Evolutionary conservation across 129 eudicot species (phyloP), one percentile per base, ranked within the genome.

Genomic region (Arctium lappa): DNA sequence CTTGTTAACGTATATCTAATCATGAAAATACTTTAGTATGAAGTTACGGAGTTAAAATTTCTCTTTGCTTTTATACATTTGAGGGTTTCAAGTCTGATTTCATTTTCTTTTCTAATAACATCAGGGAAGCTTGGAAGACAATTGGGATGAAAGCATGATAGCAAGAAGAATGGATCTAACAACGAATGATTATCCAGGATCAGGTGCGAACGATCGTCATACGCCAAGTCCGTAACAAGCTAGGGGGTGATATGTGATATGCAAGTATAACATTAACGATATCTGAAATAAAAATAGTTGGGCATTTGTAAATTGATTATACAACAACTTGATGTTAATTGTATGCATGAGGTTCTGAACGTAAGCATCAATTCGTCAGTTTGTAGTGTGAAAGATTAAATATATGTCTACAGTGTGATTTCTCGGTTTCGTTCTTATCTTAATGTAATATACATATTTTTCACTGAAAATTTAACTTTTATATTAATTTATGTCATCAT

Each of bases 151-250:
- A 13, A 74, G 77, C 39, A 76, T 63, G 16, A 33, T 46, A 40
- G 60, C 27, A 12, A 76, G 89, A 84, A 90, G 93, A 88, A 86
- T 88, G 89, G 79, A 63, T 5, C 70, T 88, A 1, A 84, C 86
- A 74, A 36, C 90, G 8, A 48, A 88, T 44, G 98, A 92, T 83
- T 94, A 94, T 89, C 89, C 88, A 36, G 98, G 93, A 80, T 90
- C 97, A 0, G 95, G 95, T 75, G 92, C 98, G 3, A 94, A 94
- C 73, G 81, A 89, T 65, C 92, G 92, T 72, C 98, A 94, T 80
- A 94, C 93, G 4, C 98, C 97, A 9, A 88, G 39, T 80, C 83
- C 93, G 29, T 81, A 81, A 87, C 56, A 27, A n/a, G 78, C 27
- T 22, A 22, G 78, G 56, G 2, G 12, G 38, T 53, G 65, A 53